Evolutionary conservation across 148 eudicot species (phyloP).

Genomic region (Gaultheria prostrata): DNA sequence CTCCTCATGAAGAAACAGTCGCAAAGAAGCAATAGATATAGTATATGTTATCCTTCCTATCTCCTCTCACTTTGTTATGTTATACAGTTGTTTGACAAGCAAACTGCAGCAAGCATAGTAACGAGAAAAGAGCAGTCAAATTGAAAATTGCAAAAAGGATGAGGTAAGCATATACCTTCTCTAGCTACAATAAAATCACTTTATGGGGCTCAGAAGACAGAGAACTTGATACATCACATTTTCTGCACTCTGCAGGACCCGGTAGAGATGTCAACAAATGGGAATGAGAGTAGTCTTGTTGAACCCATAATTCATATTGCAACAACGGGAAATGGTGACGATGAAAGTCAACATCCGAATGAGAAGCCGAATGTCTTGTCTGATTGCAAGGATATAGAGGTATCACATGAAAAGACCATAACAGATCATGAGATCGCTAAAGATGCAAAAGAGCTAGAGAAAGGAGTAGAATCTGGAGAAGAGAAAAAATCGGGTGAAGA

Average conservation of each 20-base stretch:
- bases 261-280: neutral
- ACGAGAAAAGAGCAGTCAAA: slow-evolving; percentile 4
- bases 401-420: neutral
- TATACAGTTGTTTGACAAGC: slow-evolving; percentile 18
- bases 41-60: neutral
- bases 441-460: neutral
- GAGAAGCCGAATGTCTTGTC: neutral
- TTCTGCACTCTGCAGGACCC: neutral
- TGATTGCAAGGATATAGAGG: neutral
- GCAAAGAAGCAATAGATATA: neutral
- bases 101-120: slow-evolving; percentile 10
- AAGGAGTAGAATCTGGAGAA: neutral
- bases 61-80: slow-evolving; percentile 6
- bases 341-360: neutral
- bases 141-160: neutral
- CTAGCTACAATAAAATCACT: neutral
- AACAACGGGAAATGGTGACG: neutral
- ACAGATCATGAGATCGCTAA: neutral
- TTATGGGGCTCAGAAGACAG: neutral
- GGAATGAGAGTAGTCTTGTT: neutral
- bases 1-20: slow-evolving; percentile 1
- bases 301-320: neutral
- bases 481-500: neutral
- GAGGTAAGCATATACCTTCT: neutral
- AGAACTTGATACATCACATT: neutral